These are phyloP conservation scores for Colletotrichum tropicale DNA, from an alignment of 2,329 filamentous ascomycete genomes.

Conservation along the genomic window DNA sequence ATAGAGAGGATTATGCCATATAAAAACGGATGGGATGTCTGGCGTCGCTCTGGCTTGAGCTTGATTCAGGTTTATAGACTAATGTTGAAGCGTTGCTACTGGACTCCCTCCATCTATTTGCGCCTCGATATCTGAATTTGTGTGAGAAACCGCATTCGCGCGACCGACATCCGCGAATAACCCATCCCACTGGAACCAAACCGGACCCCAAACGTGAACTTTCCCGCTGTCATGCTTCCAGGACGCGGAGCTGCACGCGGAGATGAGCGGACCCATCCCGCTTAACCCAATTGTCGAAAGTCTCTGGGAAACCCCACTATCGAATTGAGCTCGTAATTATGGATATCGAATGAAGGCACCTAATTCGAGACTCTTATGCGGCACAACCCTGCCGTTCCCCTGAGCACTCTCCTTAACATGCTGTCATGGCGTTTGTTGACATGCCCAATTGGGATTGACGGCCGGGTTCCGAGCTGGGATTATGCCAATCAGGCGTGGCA, in stretches of 20 bases:
- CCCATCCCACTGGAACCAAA: background rate
- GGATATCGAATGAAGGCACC: background rate
- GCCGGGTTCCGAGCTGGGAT: conserved; percentile 4
- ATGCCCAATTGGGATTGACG: background rate
- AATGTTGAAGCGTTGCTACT: conserved; percentile 20
- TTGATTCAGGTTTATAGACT: conserved; percentile 11
- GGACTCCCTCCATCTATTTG: conserved; percentile 17
- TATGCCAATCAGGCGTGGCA: background rate
- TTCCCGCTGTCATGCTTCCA: background rate
- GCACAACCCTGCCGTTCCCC: conserved; percentile 12
- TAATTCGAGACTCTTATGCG: conserved; percentile 5
- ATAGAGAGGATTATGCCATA: background rate
- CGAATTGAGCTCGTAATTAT: conserved; percentile 14
- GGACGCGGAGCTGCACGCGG: background rate
- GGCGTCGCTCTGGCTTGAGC: conserved; percentile 4
- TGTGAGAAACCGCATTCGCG: background rate
- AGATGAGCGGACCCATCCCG: conserved; percentile 17
- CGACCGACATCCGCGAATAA: background rate
- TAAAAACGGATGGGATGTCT: conserved; percentile 18
- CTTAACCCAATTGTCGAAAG: background rate
- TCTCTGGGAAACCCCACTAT: background rate
- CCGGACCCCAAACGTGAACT: background rate
- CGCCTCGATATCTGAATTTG: background rate
- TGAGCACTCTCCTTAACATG: conserved; percentile 1
- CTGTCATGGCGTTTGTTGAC: conserved; percentile 3